Evolutionary conservation across 1,139 yeast genomes (phyloP), one percentile per base, ranked within the genome.

Genomic region (Pichia sp.): DNA sequence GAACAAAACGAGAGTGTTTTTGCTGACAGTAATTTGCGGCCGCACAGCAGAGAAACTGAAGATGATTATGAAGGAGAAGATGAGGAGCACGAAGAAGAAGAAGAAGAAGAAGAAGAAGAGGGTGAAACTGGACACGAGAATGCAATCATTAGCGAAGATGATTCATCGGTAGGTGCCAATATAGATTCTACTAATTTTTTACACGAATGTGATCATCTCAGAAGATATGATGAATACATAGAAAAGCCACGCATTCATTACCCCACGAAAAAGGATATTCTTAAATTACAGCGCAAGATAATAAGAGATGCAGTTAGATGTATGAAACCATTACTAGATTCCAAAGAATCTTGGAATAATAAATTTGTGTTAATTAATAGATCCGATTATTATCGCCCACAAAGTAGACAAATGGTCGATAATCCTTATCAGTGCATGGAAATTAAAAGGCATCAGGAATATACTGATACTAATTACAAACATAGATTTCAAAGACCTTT

Each of bases 311-410:
- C 62, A 5, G 48, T 62, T 4, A 41, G 65, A 9, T 62, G 66
- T 44, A 62, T 62, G 58, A 48, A 55, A 1, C 56, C 62, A 5
- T 44, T 62, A 40, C 33, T 53, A 2, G 54, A 59, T 5, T 16
- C 23, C 23, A 58, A 57, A 44, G 65, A 62, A 36, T 50, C 59
- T 38, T 62, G 66, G 66, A 47, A 58, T 2, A 62, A 62, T 23
- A 50, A 51, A 23, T 55, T 33, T 36, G 39, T 62, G 16, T 62
- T 62, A 8, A 42, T 57, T 5, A 62, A 57, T 39, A 43, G 48
- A 2, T 37, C 27, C 5, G 40, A 36, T 7, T 36, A 38, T 5
- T 50, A 51, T 36, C 37, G 39, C 9, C 55, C 54, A 5, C 45
- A 43, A 28, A 32, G 45, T 10, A 38, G 41, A 38, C 37, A 38